Base-by-base conservation (phyloP, 2,329 filamentous ascomycete genomes). In the Zalaria sp. region DNA sequence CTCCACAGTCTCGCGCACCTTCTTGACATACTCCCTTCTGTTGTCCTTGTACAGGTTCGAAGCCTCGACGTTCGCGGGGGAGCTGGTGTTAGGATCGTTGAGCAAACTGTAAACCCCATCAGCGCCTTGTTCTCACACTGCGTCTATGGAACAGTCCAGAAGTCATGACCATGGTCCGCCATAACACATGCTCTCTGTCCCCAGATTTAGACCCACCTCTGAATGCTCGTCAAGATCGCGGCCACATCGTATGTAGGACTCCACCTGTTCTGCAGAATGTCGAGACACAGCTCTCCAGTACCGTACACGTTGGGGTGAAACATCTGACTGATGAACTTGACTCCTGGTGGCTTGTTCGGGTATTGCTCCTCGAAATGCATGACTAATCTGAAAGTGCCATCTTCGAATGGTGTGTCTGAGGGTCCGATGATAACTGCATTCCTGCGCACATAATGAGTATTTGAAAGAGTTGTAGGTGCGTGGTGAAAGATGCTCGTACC, bases 351-450 rank as follows among this genome's bases (percentile, higher is more conserved):
- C 62, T 96, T 96, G 67, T 96, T 98, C 27, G 91, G 91, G 56
- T 98, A 98, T 57, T 94, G 88, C 63, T 98, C 91, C 60, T 96
- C 91, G 54, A 98, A 98, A 59, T 95, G 87, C 89, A 98, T 96
- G 40, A 96, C 88, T 7, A 98, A 79, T 51, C 89, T 75, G 62
- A 98, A 98, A 25, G 91, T 98, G 48, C 91, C 91, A 62, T 98
- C 91, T 65, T 98, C 91, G 57, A 96, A 98, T 1, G 91, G 89
- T 1, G 91, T 98, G 57, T 98, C 91, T 46, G 86, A 86, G 34
- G 89, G 89, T 6, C 89, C 89, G 54, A 98, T 96, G 48, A 98
- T 98, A 48, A 96, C 89, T 42, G 89, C 89, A 60, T 98, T 98
- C 89, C 89, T 95, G 53, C 38, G 45, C 34, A 29, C 34, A 18